phyloP scores from a whole-genome alignment of 2,329 filamentous ascomycete genomes.

The Diaporthe citri region DNA sequence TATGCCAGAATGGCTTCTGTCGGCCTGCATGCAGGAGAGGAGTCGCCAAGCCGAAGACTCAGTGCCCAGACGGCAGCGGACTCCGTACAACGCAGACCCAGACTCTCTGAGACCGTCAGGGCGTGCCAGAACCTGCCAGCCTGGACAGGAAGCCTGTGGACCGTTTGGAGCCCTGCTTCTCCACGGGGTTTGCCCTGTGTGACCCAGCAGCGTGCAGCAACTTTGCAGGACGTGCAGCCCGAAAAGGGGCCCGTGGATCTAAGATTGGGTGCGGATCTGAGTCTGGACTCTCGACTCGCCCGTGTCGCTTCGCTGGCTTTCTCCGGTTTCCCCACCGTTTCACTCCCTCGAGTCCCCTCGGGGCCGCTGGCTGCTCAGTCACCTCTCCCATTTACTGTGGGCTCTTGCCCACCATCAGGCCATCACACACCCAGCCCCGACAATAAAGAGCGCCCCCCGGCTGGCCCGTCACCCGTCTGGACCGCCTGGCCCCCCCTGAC shows the following conservation, averaged over 20 bases:
- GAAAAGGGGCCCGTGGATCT: conserved; percentile 37
- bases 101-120: background rate
- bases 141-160: background rate
- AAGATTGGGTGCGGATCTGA: conserved; percentile 37
- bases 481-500: conserved; percentile 18
- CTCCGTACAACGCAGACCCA: conserved; percentile 3
- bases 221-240: conserved; percentile 5
- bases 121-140: conserved; percentile 8
- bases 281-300: conserved; percentile 33
- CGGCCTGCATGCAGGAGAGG: conserved; percentile 6
- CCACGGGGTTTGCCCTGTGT: conserved; percentile 17
- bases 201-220: conserved; percentile 7
- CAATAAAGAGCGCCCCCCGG: conserved; percentile 22
- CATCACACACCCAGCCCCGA: conserved; percentile 29
- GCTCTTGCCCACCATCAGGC: conserved; percentile 22
- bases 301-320: conserved; percentile 12
- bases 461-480: conserved; percentile 22
- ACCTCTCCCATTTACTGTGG: conserved; percentile 9
- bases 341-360: background rate
- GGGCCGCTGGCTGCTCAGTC: background rate
- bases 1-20: background rate
- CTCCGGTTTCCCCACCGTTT: conserved; percentile 40
- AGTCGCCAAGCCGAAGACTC: background rate
- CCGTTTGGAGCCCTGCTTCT: conserved; percentile 1
- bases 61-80: conserved; percentile 26